Evolutionary conservation across 1,139 yeast species (phyloP).

Genomic region (Geotrichum klebahnii): DNA sequence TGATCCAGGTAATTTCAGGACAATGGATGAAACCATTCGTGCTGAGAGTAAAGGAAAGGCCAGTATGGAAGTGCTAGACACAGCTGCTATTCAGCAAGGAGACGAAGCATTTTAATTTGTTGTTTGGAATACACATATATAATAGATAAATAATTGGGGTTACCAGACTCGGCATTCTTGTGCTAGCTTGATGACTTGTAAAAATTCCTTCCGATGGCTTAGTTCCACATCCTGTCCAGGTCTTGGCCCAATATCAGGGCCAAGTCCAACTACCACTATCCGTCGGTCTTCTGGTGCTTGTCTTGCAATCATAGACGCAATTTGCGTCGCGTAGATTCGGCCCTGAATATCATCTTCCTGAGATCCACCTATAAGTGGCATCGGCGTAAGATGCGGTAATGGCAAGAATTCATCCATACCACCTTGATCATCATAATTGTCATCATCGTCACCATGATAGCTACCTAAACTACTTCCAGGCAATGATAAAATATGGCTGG

Average conservation of each 20-base stretch:
- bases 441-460: constrained; percentile 11
- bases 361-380: constrained; percentile 37
- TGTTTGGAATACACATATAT: neutral
- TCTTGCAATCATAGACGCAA: constrained; percentile 38
- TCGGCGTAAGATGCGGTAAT: constrained; percentile 38
- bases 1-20: constrained; percentile 84
- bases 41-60: constrained; percentile 55
- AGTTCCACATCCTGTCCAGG: constrained; percentile 27
- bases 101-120: constrained; percentile 35
- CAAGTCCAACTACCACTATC: constrained; percentile 39
- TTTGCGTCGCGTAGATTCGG: constrained; percentile 38
- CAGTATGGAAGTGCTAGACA: constrained; percentile 76
- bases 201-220: constrained; percentile 35
- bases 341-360: constrained; percentile 33
- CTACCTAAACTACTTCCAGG: constrained; percentile 14
- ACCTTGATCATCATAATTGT: constrained; percentile 22
- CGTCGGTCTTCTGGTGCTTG: constrained; percentile 40
- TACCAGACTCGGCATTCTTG: constrained; percentile 16
- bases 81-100: constrained; percentile 75
- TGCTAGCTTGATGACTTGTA: constrained; percentile 30
- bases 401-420: constrained; percentile 31
- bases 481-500: constrained; percentile 6
- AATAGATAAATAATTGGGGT: too few species aligned
- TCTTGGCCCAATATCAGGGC: constrained; percentile 35
- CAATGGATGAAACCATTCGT: constrained; percentile 57